Evolutionary conservation across 1,139 yeast genomes (phyloP), one percentile per base, ranked within the genome.

Genomic region (Nakaseomyces glabratus): DNA sequence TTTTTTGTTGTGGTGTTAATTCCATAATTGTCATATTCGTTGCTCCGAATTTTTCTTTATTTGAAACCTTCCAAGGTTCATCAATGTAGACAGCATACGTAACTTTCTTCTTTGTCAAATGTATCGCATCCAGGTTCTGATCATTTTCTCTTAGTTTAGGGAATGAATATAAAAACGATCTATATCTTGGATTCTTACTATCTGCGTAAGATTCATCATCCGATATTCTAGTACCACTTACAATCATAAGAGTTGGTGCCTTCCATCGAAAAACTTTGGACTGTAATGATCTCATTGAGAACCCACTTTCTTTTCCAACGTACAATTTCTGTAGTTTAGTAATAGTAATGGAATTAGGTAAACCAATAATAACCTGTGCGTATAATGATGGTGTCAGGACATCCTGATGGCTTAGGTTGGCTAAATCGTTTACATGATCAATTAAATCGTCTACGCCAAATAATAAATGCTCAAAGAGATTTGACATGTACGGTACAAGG

Each of bases 191-290:
- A 44, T 71, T 71, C 18, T 65, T 55, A 4, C 38, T 39, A 7
- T 36, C 36, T 6, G 40, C 41, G 36, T 52, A 54, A 20, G 47
- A 54, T 1, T 52, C 49, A 4, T 70, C 63, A 41, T 69, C 63
- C n/a, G 55, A 55, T 20, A 79, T 57, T 28, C 76, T 51, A 45
- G 65, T 69, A 0, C 96, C 97, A 4, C 75, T 69, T 1, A 88
- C 66, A 0, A 88, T 44, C 9, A 88, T 45, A 2, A 85, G 53
- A 0, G 95, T 75, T 0, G 95, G 95, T 0, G 95, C 93, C 46
- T 73, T 76, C 95, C 96, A 88, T 51, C 85, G 84, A 62, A 84
- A 78, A 0, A 80, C 82, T 46, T 80, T 84, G 42, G 79, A 71
- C 57, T 88, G 95, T 40, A 88, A 69, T 0, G 95, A 80, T 28